phyloP scores from a whole-genome alignment of 441 rosid species.

The Cnidoscolus chayamansa region DNA sequence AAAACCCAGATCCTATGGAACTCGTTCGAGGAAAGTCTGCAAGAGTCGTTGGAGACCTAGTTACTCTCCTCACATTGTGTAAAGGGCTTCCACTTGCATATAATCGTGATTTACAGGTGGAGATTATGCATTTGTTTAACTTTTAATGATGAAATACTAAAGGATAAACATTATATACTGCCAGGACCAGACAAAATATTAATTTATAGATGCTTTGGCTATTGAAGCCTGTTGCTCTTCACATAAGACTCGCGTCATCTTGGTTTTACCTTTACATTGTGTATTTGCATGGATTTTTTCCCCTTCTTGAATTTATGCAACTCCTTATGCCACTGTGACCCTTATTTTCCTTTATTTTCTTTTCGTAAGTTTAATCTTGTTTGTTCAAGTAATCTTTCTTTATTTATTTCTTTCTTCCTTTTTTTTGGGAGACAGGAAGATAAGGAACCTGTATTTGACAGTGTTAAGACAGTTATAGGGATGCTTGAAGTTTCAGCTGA shows the following conservation, averaged over 20 bases:
- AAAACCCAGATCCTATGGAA: constrained; percentile 99
- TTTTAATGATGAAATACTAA: background rate
- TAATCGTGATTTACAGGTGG: constrained; percentile 87
- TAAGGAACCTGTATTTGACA: constrained; percentile 86
- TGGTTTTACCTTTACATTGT: background rate
- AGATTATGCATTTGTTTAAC: background rate
- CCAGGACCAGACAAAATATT: background rate
- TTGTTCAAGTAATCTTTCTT: background rate
- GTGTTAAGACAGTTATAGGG: constrained; percentile 69
- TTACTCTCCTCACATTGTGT: constrained; percentile 80
- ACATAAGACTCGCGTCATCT: background rate
- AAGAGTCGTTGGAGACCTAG: constrained; percentile 74
- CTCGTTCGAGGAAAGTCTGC: constrained; percentile 96
- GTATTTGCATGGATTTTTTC: background rate
- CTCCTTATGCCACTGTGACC: background rate
- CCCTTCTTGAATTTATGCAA: background rate
- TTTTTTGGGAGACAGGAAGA: constrained; percentile 60
- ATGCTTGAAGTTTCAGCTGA: constrained; percentile 97
- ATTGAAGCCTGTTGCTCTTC: background rate
- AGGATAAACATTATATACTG: background rate
- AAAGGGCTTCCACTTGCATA: constrained; percentile 97
- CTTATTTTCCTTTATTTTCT: background rate
- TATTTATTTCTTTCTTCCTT: background rate
- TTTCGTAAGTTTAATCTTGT: background rate
- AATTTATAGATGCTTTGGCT: background rate